Conservation (phyloP, 192 early-diverging fungal species). For the Mortierella alpina region DNA sequence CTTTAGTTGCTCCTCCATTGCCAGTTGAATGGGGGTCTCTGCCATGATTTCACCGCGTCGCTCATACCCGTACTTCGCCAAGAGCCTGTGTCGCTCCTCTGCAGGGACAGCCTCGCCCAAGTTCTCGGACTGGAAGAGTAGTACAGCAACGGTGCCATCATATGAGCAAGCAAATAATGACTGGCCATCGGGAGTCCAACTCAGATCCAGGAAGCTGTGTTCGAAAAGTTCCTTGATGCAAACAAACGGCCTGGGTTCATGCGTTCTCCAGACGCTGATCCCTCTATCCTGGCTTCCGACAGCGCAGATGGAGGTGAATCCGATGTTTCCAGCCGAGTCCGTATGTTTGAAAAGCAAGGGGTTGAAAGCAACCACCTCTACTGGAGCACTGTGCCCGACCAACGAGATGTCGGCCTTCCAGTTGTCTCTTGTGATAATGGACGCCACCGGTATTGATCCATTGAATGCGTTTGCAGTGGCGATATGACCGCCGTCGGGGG, state of each 20-base stretch:
- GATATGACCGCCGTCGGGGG: conserved; percentile 96
- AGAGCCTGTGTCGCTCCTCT: conserved; percentile 67
- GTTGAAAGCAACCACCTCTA: conserved; percentile 90
- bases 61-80: conserved; percentile 63
- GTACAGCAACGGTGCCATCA: conserved; percentile 86
- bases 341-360: conserved; percentile 77
- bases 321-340: conserved; percentile 43
- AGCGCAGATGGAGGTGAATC: conserved; percentile 76
- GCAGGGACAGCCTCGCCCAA: conserved; percentile 71
- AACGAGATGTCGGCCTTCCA: conserved; percentile 86
- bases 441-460: conserved; percentile 78
- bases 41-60: conserved; percentile 59
- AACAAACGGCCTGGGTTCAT: conserved; percentile 75
- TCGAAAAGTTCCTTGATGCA: conserved; percentile 80
- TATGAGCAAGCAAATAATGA: conserved; percentile 89
- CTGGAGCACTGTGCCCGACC: conserved; percentile 88
- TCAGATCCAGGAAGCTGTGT: conserved; percentile 87
- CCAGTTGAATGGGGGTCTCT: conserved; percentile 73
- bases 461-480: conserved; percentile 91
- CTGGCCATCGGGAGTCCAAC: conserved; percentile 84
- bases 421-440: conserved; percentile 79
- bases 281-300: conserved; percentile 91
- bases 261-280: conserved; percentile 90
- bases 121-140: conserved; percentile 77
- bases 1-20: conserved; percentile 68